phyloP scores from a whole-genome alignment of 2,329 filamentous ascomycete species.

The Cercospora sojina region DNA sequence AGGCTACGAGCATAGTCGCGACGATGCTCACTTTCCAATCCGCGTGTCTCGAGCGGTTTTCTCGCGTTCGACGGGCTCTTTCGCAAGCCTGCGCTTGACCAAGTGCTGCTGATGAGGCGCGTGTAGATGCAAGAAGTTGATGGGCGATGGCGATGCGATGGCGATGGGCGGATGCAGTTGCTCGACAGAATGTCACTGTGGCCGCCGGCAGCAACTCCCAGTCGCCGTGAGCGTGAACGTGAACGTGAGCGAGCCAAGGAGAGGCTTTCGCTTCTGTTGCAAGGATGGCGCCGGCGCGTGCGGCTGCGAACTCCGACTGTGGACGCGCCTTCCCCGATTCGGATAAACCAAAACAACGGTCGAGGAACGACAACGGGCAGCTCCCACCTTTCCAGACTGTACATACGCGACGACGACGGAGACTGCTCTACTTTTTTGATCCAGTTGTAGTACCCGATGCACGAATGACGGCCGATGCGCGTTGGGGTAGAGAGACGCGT shows the following conservation, averaged over 20 bases:
- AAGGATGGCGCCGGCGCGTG: background rate
- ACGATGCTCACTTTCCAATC: background rate
- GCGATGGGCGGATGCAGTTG: background rate
- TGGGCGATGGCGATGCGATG: background rate
- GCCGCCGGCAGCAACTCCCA: background rate
- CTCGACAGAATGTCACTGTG: background rate
- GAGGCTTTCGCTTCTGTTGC: background rate
- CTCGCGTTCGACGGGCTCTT: background rate
- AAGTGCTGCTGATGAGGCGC: background rate
- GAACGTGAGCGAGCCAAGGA: background rate
- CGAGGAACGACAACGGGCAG: background rate
- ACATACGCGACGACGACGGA: background rate
- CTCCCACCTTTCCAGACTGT: slow-evolving; percentile 6
- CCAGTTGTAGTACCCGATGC: background rate
- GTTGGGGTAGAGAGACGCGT: slow-evolving; percentile 22
- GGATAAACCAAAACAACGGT: slow-evolving; percentile 2
- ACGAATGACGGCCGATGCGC: slow-evolving; percentile 16
- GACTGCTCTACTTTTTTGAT: background rate
- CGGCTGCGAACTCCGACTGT: background rate
- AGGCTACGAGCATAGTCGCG: slow-evolving; percentile 6
- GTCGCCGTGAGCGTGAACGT: background rate
- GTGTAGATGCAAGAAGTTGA: background rate
- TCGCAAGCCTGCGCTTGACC: background rate
- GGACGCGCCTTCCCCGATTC: background rate
- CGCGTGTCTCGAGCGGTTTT: background rate